A percentile compares a stretch with the other conserved stretches of the same genome.
Conservation (phyloP, 495 filamentous ascomycete genomes). For the Hypoxylon crocopeplum region DNA sequence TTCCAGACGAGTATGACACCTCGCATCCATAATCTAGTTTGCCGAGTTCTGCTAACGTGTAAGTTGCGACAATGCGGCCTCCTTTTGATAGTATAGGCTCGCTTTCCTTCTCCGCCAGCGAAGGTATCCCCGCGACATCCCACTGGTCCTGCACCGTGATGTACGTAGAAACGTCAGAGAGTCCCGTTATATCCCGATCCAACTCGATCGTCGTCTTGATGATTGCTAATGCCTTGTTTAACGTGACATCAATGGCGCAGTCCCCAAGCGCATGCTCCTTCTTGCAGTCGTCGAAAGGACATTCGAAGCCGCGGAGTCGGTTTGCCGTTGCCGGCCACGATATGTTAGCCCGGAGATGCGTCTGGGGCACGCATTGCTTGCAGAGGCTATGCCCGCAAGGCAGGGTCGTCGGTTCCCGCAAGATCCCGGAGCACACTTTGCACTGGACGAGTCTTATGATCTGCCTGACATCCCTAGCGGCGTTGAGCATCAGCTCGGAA, state of each 20-base stretch:
- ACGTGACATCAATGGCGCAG: constrained; percentile 76
- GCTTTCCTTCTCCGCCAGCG: constrained; percentile 42
- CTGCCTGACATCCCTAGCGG: constrained; percentile 45
- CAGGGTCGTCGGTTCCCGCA: constrained; percentile 73
- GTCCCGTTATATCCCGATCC: constrained; percentile 39
- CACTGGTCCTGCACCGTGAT: constrained; percentile 52
- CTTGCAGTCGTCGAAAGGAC: constrained; percentile 70
- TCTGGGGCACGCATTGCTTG: constrained; percentile 71
- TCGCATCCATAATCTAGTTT: constrained; percentile 34
- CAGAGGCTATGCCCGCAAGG: constrained; percentile 86
- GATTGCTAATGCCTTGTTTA: constrained; percentile 67
- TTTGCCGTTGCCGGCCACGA: constrained; percentile 73
- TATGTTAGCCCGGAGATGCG: constrained; percentile 67
- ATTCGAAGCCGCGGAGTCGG: constrained; percentile 71
- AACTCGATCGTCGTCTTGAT: constrained; percentile 56
- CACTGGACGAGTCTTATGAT: constrained; percentile 80
- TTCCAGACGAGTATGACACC: constrained; percentile 55
- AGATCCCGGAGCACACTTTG: constrained; percentile 70
- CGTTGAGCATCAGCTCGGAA: constrained; percentile 25
- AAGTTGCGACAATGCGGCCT: constrained; percentile 68
- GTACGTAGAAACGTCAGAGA: constrained; percentile 38
- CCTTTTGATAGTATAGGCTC: constrained; percentile 49
- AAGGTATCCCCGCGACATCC: constrained; percentile 49
- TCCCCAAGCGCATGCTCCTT: constrained; percentile 78
- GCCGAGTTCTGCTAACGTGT: constrained; percentile 33